Evolutionary conservation across 768 basidiomycete species (phyloP).

Genomic region (Phlegmacium glaucopus): DNA sequence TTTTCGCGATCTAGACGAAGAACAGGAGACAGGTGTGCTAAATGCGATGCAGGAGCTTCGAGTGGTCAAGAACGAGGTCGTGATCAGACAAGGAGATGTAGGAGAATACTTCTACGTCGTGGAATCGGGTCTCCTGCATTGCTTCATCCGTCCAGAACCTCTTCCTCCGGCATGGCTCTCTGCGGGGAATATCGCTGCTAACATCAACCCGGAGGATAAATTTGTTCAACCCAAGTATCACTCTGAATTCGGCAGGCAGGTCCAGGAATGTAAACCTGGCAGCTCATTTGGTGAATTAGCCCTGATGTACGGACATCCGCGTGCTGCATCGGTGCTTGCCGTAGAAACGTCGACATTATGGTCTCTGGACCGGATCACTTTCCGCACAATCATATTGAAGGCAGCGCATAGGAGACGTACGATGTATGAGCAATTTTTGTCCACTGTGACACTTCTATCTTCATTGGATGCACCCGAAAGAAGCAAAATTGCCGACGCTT

Average conservation of each 20-base stretch:
- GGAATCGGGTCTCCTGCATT: slow-evolving; percentile 81
- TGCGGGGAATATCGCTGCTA: slow-evolving; percentile 36
- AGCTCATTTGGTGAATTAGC: slow-evolving; percentile 95
- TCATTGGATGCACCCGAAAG: slow-evolving; percentile 85
- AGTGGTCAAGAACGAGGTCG: slow-evolving; percentile 72
- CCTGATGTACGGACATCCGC: slow-evolving; percentile 96
- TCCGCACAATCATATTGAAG: slow-evolving; percentile 96
- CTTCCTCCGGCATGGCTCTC: slow-evolving; percentile 58
- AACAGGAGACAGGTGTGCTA: slow-evolving; percentile 89
- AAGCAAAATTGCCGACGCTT: slow-evolving; percentile 96
- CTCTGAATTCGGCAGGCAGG: slow-evolving; percentile 73
- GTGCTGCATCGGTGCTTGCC: slow-evolving; percentile 91
- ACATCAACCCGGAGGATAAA: slow-evolving; percentile 43
- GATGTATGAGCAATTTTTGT: slow-evolving; percentile 96
- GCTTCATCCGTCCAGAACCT: slow-evolving; percentile 73
- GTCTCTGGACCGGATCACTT: slow-evolving; percentile 96
- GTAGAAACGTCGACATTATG: slow-evolving; percentile 82
- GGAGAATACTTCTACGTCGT: slow-evolving; percentile 99
- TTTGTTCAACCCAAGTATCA: slow-evolving; percentile 65
- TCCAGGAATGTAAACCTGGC: slow-evolving; percentile 81
- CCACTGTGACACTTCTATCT: slow-evolving; percentile 83
- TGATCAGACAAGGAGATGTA: slow-evolving; percentile 95
- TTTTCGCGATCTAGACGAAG: slow-evolving; percentile 95
- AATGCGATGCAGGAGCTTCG: slow-evolving; percentile 92
- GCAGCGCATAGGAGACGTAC: slow-evolving; percentile 86